Evolutionary conservation across 129 eudicot species (phyloP), one percentile per base, ranked within the genome.

Genomic region (Artemisia annua): DNA sequence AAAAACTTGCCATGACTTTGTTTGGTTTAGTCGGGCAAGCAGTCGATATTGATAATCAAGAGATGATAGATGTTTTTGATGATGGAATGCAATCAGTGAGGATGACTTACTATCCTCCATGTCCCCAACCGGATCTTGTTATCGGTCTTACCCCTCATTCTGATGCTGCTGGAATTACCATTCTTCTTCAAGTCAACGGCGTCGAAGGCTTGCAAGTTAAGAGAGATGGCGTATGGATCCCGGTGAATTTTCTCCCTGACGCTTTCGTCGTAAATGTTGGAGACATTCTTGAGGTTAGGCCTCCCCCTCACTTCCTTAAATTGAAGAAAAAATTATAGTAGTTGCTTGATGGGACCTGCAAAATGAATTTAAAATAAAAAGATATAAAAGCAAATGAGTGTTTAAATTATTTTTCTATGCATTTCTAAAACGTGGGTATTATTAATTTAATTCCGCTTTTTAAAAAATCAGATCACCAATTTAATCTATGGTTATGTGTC

Each of bases 251-350:
- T 39, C 70, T 76, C n/a, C 90, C 86, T 0, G 81, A 81, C 26
- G 84, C 96, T 5, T 76, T 90, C 44, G 69, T 87, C 7, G 78
- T 87, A 59, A 90, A 87, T 19, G 46, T 87, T 7, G 97, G 97
- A 28, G 91, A 90, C 52, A 55, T 81, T 57, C 50, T 79, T 65
- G 89, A 90, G 91, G 94, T 87, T 15, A 58, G 71, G 14, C 26
- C 4, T 16, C 2, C n/a, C 32, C 15, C 18, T 6, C 15, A 24
- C 18, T 62, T 22, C 26, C 20, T 17, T 54, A 59, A 3, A 59
- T 20, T 59, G 26, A 11, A 24, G 28, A 5, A 59, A 59, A 24
- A 4, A 3, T 4, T 2, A 59, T 13, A 22, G 7, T 12, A 59
- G 8, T 15, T 52, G 57, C 19, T 52, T 13, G 57, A 52, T 52